Base-by-base conservation (phyloP, 306 rosid genomes). In the Neltuma alba region DNA sequence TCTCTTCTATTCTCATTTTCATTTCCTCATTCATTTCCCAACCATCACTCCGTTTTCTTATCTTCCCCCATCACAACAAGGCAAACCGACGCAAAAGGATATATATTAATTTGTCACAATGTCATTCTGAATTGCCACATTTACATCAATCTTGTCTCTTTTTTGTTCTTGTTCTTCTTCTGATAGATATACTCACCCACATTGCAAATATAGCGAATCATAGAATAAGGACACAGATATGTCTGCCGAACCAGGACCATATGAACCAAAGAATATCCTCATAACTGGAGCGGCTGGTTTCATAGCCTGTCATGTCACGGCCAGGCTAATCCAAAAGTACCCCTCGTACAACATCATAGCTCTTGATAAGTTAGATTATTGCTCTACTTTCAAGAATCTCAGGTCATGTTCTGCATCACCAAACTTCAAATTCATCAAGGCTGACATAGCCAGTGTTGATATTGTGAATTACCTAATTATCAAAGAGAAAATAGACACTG, bases 251-350 rank as follows among this genome's bases (percentile, higher is more conserved):
- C 36, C 50, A 67, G 47, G 9, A 34, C 58, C 88, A n/a, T 84
- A 87, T 81, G 83, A 82, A 68, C 94, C 92, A 71, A 86, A 73
- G 67, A 87, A 86, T 71, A 92, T 92, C 67, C 94, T 90, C 21
- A 41, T 92, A 52, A 92, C 94, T 9, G 94, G 97, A 1, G 91
- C 94, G 33, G 92, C 92, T 36, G 94, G 94, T 27, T 92, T 92
- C 84, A 90, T 92, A 71, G 92, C 92, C 57, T 90, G 92, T 11
- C 97, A 92, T 83, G 89, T 92, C 58, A 88, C 91, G 21, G 89
- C 83, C 9, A 83, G 86, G 75, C 76, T 88, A 47, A 81, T 90
- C 9, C 80, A 80, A 7, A 90, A 83, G 50, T 88, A 92, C 76
- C 90, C 90, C 10, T 60, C 57, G 57, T 90, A 92, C 85, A 88